phyloP scores from a whole-genome alignment of 257 asterid genomes.

The Solanum sitiens region DNA sequence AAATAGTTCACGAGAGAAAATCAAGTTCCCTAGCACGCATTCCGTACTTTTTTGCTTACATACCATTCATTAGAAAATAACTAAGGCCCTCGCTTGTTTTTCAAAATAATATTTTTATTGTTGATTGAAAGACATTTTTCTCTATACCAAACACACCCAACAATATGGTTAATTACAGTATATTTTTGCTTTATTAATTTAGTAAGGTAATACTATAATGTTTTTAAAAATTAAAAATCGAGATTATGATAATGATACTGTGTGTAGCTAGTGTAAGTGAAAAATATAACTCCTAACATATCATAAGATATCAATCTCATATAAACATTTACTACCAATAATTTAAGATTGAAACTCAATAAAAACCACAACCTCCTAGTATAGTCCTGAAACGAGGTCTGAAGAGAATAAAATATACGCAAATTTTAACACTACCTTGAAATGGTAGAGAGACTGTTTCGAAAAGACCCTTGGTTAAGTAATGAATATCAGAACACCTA shows the following conservation, averaged over 20 bases:
- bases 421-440: not conserved
- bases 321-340: not conserved
- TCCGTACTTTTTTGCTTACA: too few relatives aligned
- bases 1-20: too few relatives aligned
- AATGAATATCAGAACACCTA: not conserved
- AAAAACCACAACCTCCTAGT: not conserved
- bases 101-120: too few relatives aligned
- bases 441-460: not conserved
- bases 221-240: not conserved
- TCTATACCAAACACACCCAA: not conserved
- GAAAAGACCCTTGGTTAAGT: not conserved
- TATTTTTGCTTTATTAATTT: not conserved
- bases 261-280: not conserved
- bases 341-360: not conserved
- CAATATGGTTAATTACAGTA: too few relatives aligned
- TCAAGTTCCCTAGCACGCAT: too few relatives aligned
- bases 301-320: not conserved
- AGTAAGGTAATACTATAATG: not conserved
- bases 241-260: not conserved
- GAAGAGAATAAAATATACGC: not conserved
- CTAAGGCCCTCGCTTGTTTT: fast-evolving
- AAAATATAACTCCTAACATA: not conserved
- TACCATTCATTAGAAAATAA: too few relatives aligned
- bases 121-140: not conserved
- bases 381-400: fast-evolving